A percentile compares a stretch with the other conserved stretches of the same genome.
Evolutionary conservation across 2,329 filamentous ascomycete species (phyloP).

Genomic region (Colletotrichum salicis): DNA sequence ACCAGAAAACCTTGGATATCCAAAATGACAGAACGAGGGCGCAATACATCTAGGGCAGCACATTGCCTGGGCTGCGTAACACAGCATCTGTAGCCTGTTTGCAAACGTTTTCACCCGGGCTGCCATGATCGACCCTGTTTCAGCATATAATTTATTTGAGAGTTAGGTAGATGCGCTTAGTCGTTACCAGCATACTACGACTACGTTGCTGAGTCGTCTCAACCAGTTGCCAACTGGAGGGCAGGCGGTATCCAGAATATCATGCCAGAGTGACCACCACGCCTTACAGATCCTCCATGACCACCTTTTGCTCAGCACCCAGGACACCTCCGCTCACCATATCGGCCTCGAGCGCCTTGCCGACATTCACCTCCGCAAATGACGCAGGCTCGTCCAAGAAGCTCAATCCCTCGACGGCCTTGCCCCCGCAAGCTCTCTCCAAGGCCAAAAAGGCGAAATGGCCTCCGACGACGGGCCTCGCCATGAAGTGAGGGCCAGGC

Average conservation of each 20-base stretch:
- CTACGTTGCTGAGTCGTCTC: neutral
- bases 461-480: slow-evolving; percentile 83
- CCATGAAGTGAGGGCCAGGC: slow-evolving; percentile 80
- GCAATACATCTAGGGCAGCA: neutral
- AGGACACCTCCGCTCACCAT: slow-evolving; percentile 36
- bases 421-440: slow-evolving; percentile 80
- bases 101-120: neutral
- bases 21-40: neutral
- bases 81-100: neutral
- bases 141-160: neutral
- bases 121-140: neutral
- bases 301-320: neutral
- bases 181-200: neutral
- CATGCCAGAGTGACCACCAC: neutral
- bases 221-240: neutral
- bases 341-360: slow-evolving; percentile 43
- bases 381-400: slow-evolving; percentile 55
- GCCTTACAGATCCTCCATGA: slow-evolving; percentile 19
- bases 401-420: slow-evolving; percentile 66
- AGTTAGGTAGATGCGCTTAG: neutral
- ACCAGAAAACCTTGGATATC: neutral
- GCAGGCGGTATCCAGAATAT: neutral
- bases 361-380: slow-evolving; percentile 47
- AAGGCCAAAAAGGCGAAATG: slow-evolving; percentile 89
- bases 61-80: neutral